Percentiles rank a stretch among this genome's conserved stretches.
Conservation (phyloP, 1,139 yeast genomes). For the Nakaseomyces glabratus region DNA sequence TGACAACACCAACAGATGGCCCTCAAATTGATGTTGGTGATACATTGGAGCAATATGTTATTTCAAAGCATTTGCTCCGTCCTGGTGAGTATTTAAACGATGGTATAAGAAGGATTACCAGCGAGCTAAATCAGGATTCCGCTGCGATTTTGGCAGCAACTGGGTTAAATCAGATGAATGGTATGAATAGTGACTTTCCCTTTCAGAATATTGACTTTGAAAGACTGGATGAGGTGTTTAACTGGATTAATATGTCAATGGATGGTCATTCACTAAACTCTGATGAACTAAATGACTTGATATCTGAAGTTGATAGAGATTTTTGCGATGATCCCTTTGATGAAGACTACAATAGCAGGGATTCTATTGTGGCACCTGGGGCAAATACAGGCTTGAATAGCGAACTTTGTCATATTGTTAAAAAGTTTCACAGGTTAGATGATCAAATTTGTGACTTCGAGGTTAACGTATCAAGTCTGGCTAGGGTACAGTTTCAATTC, state of each 20-base stretch:
- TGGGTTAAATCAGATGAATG: constrained; percentile 27
- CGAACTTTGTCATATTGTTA: constrained; percentile 28
- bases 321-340: constrained; percentile 30
- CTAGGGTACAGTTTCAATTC: constrained; percentile 31
- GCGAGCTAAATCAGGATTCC: constrained; percentile 28
- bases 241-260: constrained; percentile 18
- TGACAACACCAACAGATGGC: constrained; percentile 31
- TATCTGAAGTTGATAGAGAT: constrained; percentile 22
- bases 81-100: constrained; percentile 24
- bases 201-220: constrained; percentile 30
- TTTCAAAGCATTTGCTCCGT: constrained; percentile 22
- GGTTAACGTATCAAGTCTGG: constrained; percentile 31
- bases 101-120: constrained; percentile 25
- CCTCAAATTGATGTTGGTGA: constrained; percentile 30
- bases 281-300: constrained; percentile 19
- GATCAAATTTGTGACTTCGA: constrained; percentile 31
- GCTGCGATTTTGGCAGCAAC: constrained; percentile 31
- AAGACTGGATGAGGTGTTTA: constrained; percentile 26
- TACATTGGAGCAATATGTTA: constrained; percentile 26
- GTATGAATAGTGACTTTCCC: constrained; percentile 25
- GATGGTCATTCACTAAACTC: constrained; percentile 14
- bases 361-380: constrained; percentile 27
- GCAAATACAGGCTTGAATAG: constrained; percentile 25
- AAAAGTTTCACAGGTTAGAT: constrained; percentile 27
- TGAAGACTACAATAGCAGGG: constrained; percentile 24